Percentiles rank a stretch among this genome's conserved stretches.
Evolutionary conservation across 768 basidiomycete species (phyloP).

Genomic region (Holtermannia corniformis): DNA sequence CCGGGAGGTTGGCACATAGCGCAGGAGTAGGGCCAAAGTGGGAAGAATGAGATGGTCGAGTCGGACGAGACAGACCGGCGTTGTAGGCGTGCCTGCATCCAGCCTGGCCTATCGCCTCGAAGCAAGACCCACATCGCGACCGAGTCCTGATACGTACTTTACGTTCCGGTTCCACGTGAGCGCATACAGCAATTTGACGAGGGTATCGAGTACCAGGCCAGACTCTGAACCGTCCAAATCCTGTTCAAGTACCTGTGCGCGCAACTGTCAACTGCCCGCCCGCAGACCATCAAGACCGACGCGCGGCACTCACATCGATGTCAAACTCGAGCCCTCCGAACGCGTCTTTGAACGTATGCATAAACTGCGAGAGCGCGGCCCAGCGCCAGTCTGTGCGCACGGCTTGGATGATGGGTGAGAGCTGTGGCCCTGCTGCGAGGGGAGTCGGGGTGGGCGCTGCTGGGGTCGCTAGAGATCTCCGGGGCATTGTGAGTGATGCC

Average conservation of each 20-base stretch:
- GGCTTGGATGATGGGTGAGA: slow-evolving; percentile 32
- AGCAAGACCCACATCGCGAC: too few species aligned
- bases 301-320: slow-evolving; percentile 31
- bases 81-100: too few species aligned
- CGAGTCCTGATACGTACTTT: slow-evolving; percentile 28
- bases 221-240: slow-evolving; percentile 33
- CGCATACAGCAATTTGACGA: slow-evolving; percentile 37
- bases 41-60: too few species aligned
- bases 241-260: slow-evolving; percentile 23
- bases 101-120: too few species aligned
- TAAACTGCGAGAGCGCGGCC: slow-evolving; percentile 86
- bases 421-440: slow-evolving; percentile 23
- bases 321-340: slow-evolving; percentile 64
- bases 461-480: slow-evolving; percentile 9
- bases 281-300: not conserved
- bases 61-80: too few species aligned
- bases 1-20: too few species aligned
- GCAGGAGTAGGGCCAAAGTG: too few species aligned
- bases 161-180: slow-evolving; percentile 38
- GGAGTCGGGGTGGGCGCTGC: slow-evolving; percentile 17
- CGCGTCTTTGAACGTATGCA: slow-evolving; percentile 68
- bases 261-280: too few species aligned
- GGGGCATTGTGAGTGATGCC: slow-evolving; percentile 24
- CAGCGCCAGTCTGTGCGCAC: slow-evolving; percentile 82
- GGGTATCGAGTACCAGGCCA: slow-evolving; percentile 23